Evolutionary conservation across 768 basidiomycete species (phyloP).

Genomic region (Floccularia luteovirens): DNA sequence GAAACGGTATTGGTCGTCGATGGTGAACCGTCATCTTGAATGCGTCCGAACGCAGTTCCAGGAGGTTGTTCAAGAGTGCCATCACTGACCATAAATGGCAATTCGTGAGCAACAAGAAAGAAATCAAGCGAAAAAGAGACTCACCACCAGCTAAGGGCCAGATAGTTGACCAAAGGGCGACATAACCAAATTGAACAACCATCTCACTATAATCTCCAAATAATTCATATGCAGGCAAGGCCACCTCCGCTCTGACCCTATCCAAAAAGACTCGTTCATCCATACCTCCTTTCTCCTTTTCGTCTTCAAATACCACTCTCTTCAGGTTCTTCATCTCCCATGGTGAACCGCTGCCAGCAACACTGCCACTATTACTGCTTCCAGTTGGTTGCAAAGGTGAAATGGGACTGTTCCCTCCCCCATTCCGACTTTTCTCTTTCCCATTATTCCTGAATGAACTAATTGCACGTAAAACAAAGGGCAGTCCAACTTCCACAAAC

Average conservation of each 20-base stretch:
- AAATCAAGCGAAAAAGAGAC: slow-evolving; percentile 11
- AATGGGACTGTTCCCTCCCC: too few species aligned
- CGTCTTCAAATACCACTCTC: slow-evolving; percentile 67
- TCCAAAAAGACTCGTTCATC: slow-evolving; percentile 80
- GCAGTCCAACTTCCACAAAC: slow-evolving; percentile 74
- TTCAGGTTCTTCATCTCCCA: slow-evolving; percentile 38
- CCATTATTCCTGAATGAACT: slow-evolving; percentile 31
- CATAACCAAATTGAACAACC: slow-evolving; percentile 93
- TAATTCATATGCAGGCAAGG: slow-evolving; percentile 72
- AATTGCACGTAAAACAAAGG: slow-evolving; percentile 63
- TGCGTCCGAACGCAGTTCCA: slow-evolving; percentile 90
- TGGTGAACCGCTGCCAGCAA: slow-evolving; percentile 11
- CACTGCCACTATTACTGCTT: too few species aligned
- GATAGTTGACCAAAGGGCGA: slow-evolving; percentile 86
- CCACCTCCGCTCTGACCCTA: slow-evolving; percentile 66
- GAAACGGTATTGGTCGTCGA: slow-evolving; percentile 76
- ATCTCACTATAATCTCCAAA: slow-evolving; percentile 94
- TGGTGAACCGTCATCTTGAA: slow-evolving; percentile 89
- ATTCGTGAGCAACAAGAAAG: slow-evolving; percentile 1
- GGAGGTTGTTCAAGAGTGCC: slow-evolving; percentile 86
- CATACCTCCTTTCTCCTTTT: slow-evolving; percentile 43
- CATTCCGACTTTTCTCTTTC: too few species aligned
- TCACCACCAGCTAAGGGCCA: slow-evolving; percentile 85
- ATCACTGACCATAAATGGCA: slow-evolving; percentile 38
- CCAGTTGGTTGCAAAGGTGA: too few species aligned